Base-by-base conservation (phyloP, 495 filamentous ascomycete genomes). In the Neurospora intermedia region DNA sequence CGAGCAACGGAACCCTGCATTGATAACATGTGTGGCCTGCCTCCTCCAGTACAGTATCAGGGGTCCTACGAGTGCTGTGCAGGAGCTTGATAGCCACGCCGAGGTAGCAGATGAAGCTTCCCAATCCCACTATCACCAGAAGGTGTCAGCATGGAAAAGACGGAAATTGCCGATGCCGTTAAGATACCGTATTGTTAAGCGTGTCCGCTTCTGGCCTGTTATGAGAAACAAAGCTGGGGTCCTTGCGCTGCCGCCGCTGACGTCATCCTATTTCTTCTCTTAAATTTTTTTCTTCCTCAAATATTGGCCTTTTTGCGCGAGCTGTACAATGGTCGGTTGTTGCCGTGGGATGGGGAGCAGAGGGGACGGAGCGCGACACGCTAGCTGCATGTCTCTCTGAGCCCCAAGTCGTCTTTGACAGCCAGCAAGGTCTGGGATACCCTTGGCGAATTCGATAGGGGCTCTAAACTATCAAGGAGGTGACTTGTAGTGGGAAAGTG, bases 211-310 rank as follows among this genome's bases (percentile, higher is more conserved):
- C 35, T 38, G 54, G 54, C 23, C 48, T 15, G 54, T 66, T 66
- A 16, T 35, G 27, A 38, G 27, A 66, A 18, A 38, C 35, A 38
- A 66, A 15, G 54, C 54, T 35, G 54, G 13, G 48, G 27, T 59
- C 48, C 48, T 27, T 27, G 20, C 74, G 74, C 72, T 77, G 74
- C 70, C 72, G 76, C 74, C 72, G 59, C 72, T 62, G 74, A 77
- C 76, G 76, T 77, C 76, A 76, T 71, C 16, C 23, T 48, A 11
- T 42, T 18, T 43, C 62, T 66, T 59, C 16, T 31, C 27, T 31
- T n/a, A n/a, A n/a, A n/a, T n/a, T 31, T 31, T 31, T 31, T 31
- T 31, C 3, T 31, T 31, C 2, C 27, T 31, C 27, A 31, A 31
- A 31, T 31, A 66, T 35, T 66, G 54, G 54, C 15, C 54, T 35